Evolutionary conservation across 2,329 filamentous ascomycete genomes (phyloP).

Genomic region (Teratosphaeria pseudoeucalypti): DNA sequence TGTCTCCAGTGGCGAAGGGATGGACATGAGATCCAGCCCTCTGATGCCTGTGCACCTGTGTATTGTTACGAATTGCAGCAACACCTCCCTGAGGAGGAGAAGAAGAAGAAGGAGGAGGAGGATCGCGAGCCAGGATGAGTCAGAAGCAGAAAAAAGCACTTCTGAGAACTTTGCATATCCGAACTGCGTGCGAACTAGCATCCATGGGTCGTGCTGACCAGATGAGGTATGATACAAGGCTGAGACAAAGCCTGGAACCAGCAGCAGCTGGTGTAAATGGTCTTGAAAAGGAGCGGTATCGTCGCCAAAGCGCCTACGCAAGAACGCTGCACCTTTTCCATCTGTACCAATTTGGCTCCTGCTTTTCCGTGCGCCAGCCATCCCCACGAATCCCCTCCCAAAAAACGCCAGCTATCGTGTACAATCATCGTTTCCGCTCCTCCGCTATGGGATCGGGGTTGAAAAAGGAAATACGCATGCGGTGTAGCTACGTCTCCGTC

Average conservation of each 20-base stretch:
- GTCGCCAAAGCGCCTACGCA: neutral
- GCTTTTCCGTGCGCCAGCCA: neutral
- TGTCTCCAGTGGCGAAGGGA: no score
- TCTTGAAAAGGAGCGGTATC: neutral
- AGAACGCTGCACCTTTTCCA: neutral
- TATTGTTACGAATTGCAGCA: no score
- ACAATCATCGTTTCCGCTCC: neutral
- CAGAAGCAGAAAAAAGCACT: no score
- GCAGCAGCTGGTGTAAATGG: neutral
- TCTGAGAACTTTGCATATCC: no score
- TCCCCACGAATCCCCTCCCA: neutral
- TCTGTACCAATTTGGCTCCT: neutral
- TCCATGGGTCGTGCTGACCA: neutral
- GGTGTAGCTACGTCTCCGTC: constrained; percentile 23
- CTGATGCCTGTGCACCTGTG: no score
- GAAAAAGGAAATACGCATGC: constrained; percentile 28
- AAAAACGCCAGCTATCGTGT: neutral
- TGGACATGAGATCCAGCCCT: no score
- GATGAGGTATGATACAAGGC: neutral
- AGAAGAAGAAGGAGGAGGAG: no score
- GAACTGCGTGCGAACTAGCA: neutral
- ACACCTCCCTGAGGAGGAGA: no score
- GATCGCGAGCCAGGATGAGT: no score
- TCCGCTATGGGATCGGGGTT: constrained; percentile 17
- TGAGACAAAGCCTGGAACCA: neutral